Percentiles rank a stretch among this genome's conserved stretches.
Evolutionary conservation across 345 rosid genomes (phyloP).

Genomic region (Punica granatum): DNA sequence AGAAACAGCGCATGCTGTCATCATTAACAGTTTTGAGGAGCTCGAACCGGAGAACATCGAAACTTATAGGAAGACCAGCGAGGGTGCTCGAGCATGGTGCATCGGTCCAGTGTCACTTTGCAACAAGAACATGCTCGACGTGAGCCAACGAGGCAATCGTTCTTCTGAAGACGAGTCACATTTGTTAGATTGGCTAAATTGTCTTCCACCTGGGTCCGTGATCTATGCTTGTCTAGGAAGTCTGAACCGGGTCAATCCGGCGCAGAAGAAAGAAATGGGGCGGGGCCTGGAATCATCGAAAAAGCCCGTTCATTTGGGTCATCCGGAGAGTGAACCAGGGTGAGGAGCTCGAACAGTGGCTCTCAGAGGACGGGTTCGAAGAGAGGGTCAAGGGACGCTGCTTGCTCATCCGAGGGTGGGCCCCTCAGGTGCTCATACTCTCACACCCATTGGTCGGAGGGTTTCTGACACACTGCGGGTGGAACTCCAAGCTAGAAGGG

Average conservation of each 20-base stretch:
- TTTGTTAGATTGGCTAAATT: constrained; percentile 24
- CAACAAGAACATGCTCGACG: constrained; percentile 20
- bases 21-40: constrained; percentile 34
- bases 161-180: constrained; percentile 6
- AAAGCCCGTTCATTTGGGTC: constrained; percentile 25
- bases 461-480: constrained; percentile 29
- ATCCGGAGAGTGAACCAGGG: neutral
- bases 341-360: constrained; percentile 13
- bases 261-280: constrained; percentile 28
- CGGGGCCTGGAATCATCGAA: constrained; percentile 22
- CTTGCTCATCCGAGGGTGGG: constrained; percentile 25
- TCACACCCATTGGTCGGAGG: constrained; percentile 29
- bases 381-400: constrained; percentile 21
- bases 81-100: constrained; percentile 28
- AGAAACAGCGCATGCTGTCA: constrained; percentile 15
- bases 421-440: constrained; percentile 27
- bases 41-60: constrained; percentile 23
- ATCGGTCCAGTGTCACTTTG: constrained; percentile 37
- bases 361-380: constrained; percentile 11
- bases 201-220: constrained; percentile 22
- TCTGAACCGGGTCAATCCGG: constrained; percentile 22
- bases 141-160: constrained; percentile 28
- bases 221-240: constrained; percentile 47
- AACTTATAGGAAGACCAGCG: constrained; percentile 9
- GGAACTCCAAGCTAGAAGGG: constrained; percentile 28